Conservation (phyloP, 306 rosid genomes). For the Castanea mollissima region DNA sequence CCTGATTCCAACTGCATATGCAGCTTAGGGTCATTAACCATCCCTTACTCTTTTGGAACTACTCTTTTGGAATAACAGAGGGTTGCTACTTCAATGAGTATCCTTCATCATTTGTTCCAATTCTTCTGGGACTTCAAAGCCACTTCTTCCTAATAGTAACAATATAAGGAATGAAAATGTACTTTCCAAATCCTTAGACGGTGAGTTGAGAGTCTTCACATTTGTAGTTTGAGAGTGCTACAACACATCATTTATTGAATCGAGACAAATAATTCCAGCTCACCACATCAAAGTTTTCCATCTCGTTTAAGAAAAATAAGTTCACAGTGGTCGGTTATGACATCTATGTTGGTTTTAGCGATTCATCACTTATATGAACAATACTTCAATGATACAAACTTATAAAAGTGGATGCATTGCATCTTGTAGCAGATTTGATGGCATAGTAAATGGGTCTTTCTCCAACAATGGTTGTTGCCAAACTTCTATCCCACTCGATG, state of each 20-base stretch:
- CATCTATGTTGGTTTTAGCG: neutral
- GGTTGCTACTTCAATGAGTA: slow-evolving; percentile 8
- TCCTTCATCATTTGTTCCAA: slow-evolving; percentile 17
- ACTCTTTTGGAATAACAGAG: slow-evolving; percentile 22
- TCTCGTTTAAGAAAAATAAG: slow-evolving; percentile 30
- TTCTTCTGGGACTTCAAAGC: neutral
- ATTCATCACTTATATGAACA: no score
- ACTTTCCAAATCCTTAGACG: slow-evolving; percentile 20
- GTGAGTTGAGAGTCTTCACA: slow-evolving; percentile 21
- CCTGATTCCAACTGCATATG: neutral
- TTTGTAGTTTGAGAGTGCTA: slow-evolving; percentile 17
- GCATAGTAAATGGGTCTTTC: slow-evolving; percentile 16
- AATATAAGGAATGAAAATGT: no score
- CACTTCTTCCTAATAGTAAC: no score
- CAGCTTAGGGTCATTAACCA: slow-evolving; percentile 2
- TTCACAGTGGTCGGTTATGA: slow-evolving; percentile 33
- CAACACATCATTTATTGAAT: neutral
- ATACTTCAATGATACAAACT: neutral
- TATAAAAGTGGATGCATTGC: neutral
- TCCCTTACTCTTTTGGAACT: slow-evolving; percentile 37
- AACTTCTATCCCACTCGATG: slow-evolving; percentile 12
- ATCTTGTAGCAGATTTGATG: no score
- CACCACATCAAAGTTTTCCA: neutral
- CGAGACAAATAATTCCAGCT: neutral
- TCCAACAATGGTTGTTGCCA: slow-evolving; percentile 43